These are phyloP conservation scores for Sugiyamaella smithiae DNA, from an alignment of 805 yeast genomes.

Conservation along the genomic window DNA sequence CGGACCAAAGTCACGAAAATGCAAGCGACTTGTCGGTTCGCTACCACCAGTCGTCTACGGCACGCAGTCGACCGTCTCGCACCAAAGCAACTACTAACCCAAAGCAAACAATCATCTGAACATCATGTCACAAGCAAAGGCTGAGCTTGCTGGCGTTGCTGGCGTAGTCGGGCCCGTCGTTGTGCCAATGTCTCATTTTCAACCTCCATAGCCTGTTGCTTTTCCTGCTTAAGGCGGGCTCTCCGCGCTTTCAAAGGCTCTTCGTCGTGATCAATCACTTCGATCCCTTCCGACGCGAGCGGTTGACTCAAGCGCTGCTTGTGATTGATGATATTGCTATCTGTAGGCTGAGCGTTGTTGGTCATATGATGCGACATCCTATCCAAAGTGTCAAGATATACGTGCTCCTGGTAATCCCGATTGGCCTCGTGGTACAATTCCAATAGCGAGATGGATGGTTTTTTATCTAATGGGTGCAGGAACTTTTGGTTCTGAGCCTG, in stretches of 20 bases:
- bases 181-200: slow-evolving; percentile 23
- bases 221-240: slow-evolving; percentile 26
- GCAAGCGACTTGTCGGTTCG: no score
- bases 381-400: slow-evolving; percentile 6
- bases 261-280: slow-evolving; percentile 19
- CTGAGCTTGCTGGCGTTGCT: slow-evolving; percentile 8
- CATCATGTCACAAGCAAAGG: background rate
- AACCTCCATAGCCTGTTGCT: slow-evolving; percentile 9
- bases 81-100: no score
- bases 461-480: slow-evolving; percentile 31
- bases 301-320: slow-evolving; percentile 49
- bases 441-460: slow-evolving; percentile 29
- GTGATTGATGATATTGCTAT: slow-evolving; percentile 50
- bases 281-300: background rate
- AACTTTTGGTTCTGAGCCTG: slow-evolving; percentile 6
- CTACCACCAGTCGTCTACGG: no score
- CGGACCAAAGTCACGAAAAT: no score
- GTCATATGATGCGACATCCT: slow-evolving; percentile 25
- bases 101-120: no score
- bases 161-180: slow-evolving; percentile 20
- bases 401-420: slow-evolving; percentile 28
- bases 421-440: slow-evolving; percentile 33
- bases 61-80: no score
- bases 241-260: slow-evolving; percentile 34
- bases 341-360: slow-evolving; percentile 19